Conservation (phyloP, 257 asterid species). For the Handroanthus guayacan region DNA sequence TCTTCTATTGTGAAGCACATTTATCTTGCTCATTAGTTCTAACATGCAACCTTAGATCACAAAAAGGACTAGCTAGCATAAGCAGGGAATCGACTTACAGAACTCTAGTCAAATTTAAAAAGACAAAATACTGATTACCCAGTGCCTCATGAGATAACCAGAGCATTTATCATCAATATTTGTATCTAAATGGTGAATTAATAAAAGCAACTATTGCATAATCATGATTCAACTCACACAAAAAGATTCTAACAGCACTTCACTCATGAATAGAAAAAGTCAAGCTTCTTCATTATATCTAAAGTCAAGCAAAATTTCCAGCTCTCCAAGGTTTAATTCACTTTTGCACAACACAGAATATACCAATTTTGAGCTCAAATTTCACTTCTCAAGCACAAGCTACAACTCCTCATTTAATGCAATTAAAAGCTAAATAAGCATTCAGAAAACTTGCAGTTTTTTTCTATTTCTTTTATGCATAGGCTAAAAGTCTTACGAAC, state of each 20-base stretch:
- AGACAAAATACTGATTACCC: neutral
- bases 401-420: neutral
- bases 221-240: constrained; percentile 16
- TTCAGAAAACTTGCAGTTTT: neutral
- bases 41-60: constrained; percentile 25
- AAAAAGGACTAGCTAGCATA: constrained; percentile 11
- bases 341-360: neutral
- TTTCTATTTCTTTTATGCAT: neutral
- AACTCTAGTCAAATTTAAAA: neutral
- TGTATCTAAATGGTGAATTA: neutral
- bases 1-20: neutral
- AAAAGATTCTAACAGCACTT: neutral
- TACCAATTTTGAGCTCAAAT: constrained; percentile 6
- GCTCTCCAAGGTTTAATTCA: neutral
- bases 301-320: neutral
- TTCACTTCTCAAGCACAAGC: constrained; percentile 13
- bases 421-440: constrained; percentile 7
- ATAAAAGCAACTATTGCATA: neutral
- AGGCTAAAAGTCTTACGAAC: constrained; percentile 7
- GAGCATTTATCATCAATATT: neutral
- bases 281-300: neutral
- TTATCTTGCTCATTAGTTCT: neutral
- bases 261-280: neutral
- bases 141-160: constrained; percentile 4
- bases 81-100: constrained; percentile 5